Evolutionary conservation across 2,329 filamentous ascomycete species (phyloP).

Genomic region (Venturia oleaginea): DNA sequence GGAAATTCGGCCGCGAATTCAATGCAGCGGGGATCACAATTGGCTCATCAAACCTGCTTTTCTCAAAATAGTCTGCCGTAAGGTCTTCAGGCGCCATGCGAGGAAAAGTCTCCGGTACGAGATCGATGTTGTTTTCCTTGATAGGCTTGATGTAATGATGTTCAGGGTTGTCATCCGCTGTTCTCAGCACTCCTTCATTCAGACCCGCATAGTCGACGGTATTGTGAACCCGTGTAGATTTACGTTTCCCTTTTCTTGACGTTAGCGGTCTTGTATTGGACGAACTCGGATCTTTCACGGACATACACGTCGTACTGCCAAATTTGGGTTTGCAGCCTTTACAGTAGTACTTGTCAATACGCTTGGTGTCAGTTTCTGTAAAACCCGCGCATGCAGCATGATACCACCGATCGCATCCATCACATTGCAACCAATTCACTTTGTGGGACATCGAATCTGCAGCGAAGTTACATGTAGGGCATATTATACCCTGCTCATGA

Average conservation of each 20-base stretch:
- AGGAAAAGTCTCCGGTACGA: slow-evolving; percentile 50
- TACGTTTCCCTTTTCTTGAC: slow-evolving; percentile 28
- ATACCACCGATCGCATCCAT: slow-evolving; percentile 60
- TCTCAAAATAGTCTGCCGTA: slow-evolving; percentile 54
- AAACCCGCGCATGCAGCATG: slow-evolving; percentile 60
- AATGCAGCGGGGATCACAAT: slow-evolving; percentile 54
- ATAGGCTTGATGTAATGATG: slow-evolving; percentile 61
- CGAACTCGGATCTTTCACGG: slow-evolving; percentile 7
- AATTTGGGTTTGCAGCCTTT: slow-evolving; percentile 47
- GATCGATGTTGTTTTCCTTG: slow-evolving; percentile 52
- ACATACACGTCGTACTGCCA: slow-evolving; percentile 52
- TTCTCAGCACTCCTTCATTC: slow-evolving; percentile 57
- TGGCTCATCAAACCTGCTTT: slow-evolving; percentile 55
- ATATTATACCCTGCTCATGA: slow-evolving; percentile 36
- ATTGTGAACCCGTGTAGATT: slow-evolving; percentile 55
- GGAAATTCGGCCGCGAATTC: slow-evolving; percentile 44
- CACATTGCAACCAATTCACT: slow-evolving; percentile 58
- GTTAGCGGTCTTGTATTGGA: slow-evolving; percentile 4
- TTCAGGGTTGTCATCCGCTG: slow-evolving; percentile 53
- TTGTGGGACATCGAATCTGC: slow-evolving; percentile 44
- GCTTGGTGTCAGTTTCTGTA: slow-evolving; percentile 53
- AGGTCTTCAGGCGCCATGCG: slow-evolving; percentile 55
- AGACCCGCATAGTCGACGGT: slow-evolving; percentile 60
- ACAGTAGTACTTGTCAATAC: slow-evolving; percentile 61
- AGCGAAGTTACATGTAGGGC: slow-evolving; percentile 48